Conservation (phyloP, 192 early-diverging fungal species). For the Coemansia sp. region DNA sequence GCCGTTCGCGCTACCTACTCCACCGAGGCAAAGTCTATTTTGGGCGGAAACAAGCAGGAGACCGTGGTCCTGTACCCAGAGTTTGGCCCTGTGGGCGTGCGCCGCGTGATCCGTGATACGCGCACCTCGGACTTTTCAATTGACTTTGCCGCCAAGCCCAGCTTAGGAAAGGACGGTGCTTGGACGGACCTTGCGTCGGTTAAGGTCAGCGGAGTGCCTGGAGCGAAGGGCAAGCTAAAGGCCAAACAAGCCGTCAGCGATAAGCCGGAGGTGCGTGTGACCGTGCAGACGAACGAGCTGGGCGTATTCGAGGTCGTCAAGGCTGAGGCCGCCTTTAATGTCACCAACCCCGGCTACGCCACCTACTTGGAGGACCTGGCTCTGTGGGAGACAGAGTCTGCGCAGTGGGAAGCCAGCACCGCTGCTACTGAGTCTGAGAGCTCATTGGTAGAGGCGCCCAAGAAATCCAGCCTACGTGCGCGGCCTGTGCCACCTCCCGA, state of each 20-base stretch:
- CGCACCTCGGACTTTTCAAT: slow-evolving; percentile 53
- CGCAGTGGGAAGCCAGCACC: slow-evolving; percentile 32
- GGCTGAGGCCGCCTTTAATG: slow-evolving; percentile 56
- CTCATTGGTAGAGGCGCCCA: slow-evolving; percentile 49
- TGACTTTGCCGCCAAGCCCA: slow-evolving; percentile 76
- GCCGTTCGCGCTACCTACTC: slow-evolving; percentile 36
- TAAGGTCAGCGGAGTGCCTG: slow-evolving; percentile 68
- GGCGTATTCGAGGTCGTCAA: slow-evolving; percentile 65
- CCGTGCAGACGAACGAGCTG: slow-evolving; percentile 77
- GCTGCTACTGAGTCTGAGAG: slow-evolving; percentile 11
- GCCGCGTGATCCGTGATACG: slow-evolving; percentile 85
- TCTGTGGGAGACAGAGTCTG: slow-evolving; percentile 46
- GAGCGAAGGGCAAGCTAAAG: slow-evolving; percentile 66
- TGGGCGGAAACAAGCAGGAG: slow-evolving; percentile 40
- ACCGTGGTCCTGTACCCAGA: slow-evolving; percentile 41
- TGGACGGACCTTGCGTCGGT: slow-evolving; percentile 42
- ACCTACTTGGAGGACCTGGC: slow-evolving; percentile 35
- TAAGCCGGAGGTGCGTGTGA: slow-evolving; percentile 80
- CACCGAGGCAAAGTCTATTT: slow-evolving; percentile 66
- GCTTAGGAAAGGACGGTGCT: slow-evolving; percentile 48
- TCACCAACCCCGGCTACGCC: slow-evolving; percentile 42
- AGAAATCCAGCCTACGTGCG: slow-evolving; percentile 36
- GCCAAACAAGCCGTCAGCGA: slow-evolving; percentile 49
- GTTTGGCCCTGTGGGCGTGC: slow-evolving; percentile 68
- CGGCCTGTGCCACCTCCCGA: slow-evolving; percentile 28